Base-by-base conservation (phyloP, 2,329 filamentous ascomycete genomes). In the Lojkania enalia region DNA sequence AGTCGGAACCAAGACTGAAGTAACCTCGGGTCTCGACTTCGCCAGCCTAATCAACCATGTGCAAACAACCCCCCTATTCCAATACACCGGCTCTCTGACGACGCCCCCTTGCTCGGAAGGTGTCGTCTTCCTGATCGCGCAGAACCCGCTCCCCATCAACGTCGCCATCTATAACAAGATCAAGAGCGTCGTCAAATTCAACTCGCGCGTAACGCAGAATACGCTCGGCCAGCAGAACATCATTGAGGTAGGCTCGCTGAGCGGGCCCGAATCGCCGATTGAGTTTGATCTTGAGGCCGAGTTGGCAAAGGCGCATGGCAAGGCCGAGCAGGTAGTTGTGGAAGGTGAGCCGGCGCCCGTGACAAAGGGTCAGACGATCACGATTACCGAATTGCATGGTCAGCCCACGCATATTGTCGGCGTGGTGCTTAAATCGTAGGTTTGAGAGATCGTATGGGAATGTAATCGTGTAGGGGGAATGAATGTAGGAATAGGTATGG, bases 41-140 rank as follows among this genome's bases (percentile, higher is more conserved):
- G 54, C 57, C 21, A 66, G 66, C 36, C 59, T 80, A 0, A 59
- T 67, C 20, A 35, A 52, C 6, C 61, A 69, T 29, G 58, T 79
- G 35, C 40, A 63, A 2, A 63, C 70, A 18, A 69, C 68, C 7
- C 58, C 63, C 3, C 64, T 79, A 42, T 75, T 73, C 55, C 72
- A 73, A 46, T 85, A 85, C 70, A 63, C 66, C 11, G 82, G 82
- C 15, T 83, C 79, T 14, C 71, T 85, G 35, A 85, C 82, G 30
- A 84, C 81, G 0, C 82, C 83, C 15, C 82, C 82, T 3, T 85
- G 82, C 67, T 72, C 72, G 13, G 80, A 84, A 63, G 76, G 76
- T 19, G 69, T 85, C 16, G 70, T 64, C 7, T 84, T 80, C 73
- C 66, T 80, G 36, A 66, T 83, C 31, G 76, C 75, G 51, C 68